Conservation (phyloP, 208 protist species). For the Angomonas desouzai region DNA sequence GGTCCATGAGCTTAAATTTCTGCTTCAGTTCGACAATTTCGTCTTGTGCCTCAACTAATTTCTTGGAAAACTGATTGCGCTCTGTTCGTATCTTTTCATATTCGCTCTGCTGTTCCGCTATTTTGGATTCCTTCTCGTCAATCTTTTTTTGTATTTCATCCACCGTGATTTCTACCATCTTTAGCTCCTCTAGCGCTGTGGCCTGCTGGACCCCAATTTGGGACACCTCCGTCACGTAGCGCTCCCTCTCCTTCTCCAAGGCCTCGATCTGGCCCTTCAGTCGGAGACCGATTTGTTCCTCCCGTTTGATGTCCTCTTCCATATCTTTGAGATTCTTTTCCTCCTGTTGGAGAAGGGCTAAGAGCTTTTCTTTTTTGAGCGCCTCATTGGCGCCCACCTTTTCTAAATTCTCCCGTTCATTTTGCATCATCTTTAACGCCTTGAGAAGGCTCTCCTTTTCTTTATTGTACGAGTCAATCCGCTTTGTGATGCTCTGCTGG, state of each 20-base stretch:
- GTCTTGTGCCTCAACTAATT: conserved; percentile 96
- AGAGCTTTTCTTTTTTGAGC: conserved; percentile 56
- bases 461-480: conserved; percentile 49
- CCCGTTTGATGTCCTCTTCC: conserved; percentile 48
- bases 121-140: conserved; percentile 87
- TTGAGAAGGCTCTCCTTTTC: conserved; percentile 62
- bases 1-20: conserved; percentile 97
- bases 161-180: conserved; percentile 81
- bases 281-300: conserved; percentile 48
- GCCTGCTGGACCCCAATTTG: conserved; percentile 82
- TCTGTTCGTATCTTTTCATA: conserved; percentile 95
- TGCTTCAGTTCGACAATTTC: conserved; percentile 96
- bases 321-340: conserved; percentile 68
- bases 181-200: conserved; percentile 90
- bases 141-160: conserved; percentile 95
- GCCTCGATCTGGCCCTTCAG: conserved; percentile 54
- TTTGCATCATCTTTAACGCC: conserved; percentile 53
- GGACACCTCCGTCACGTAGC: conserved; percentile 81
- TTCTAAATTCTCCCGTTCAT: conserved; percentile 66
- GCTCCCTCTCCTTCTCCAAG: conserved; percentile 92
- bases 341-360: conserved; percentile 78
- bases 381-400: conserved; percentile 64
- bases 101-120: conserved; percentile 68
- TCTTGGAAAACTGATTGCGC: conserved; percentile 97
- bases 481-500: conserved; percentile 52